Conservation (phyloP, 225 moss, liverwort and hornwort species). For the Straminergon stramineum region DNA sequence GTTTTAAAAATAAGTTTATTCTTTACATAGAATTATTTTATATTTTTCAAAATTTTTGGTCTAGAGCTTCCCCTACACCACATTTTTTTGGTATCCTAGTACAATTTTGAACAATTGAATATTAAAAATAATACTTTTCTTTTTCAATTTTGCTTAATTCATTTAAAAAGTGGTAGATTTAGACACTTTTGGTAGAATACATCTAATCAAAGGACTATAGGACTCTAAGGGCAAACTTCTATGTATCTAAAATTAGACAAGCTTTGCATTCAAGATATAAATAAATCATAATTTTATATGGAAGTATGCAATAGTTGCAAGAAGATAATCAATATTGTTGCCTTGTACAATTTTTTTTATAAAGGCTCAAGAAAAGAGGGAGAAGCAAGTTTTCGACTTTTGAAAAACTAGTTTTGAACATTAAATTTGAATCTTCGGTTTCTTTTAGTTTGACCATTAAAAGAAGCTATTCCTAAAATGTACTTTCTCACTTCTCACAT, state of each 20-base stretch:
- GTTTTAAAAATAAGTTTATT: background rate
- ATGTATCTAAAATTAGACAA: background rate
- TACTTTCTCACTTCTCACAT: background rate
- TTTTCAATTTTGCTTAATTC: rapidly evolving
- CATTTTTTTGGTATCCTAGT: background rate
- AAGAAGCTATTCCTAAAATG: background rate
- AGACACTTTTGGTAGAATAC: rapidly evolving
- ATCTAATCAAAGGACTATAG: too few species aligned
- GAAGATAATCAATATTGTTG: background rate
- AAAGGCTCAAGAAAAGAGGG: rapidly evolving
- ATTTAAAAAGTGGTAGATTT: background rate
- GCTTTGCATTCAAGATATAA: background rate
- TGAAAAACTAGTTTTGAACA: background rate
- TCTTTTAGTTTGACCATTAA: background rate
- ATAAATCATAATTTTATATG: background rate
- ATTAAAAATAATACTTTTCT: background rate
- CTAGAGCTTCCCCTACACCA: rapidly evolving
- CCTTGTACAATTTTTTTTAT: rapidly evolving
- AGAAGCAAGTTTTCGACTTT: background rate
- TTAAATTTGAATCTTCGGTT: rapidly evolving
- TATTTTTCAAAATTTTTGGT: background rate
- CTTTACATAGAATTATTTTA: background rate
- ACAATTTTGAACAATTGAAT: background rate
- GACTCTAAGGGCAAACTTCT: rapidly evolving
- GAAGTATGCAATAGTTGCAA: rapidly evolving